Conservation (phyloP, 2,329 filamentous ascomycete genomes). For the Westerdykella ornata region DNA sequence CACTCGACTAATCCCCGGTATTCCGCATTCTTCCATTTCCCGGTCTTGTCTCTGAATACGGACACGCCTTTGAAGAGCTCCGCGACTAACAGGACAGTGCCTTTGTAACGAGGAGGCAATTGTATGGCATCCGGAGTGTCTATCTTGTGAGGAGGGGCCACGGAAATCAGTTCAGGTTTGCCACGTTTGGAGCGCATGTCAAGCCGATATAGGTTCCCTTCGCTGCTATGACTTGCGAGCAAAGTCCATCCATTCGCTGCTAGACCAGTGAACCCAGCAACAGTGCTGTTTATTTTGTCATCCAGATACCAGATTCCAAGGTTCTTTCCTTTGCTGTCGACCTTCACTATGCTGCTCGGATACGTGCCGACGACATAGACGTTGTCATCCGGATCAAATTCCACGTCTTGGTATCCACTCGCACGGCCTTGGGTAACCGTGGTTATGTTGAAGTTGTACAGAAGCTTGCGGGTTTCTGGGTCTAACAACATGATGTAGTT, state of each 20-base stretch:
- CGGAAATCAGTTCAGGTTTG: not conserved
- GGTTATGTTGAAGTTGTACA: constrained; percentile 9
- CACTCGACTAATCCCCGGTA: constrained; percentile 4
- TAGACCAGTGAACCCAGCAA: constrained; percentile 4
- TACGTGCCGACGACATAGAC: constrained; percentile 10
- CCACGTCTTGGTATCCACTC: constrained; percentile 12
- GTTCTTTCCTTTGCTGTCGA: not conserved
- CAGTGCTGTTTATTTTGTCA: not conserved
- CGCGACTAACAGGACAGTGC: constrained; percentile 9
- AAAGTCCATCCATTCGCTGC: constrained; percentile 4
- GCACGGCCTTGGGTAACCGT: constrained; percentile 4
- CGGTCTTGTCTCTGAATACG: constrained; percentile 5
- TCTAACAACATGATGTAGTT: constrained; percentile 9
- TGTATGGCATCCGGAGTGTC: constrained; percentile 6
- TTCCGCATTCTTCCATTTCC: constrained; percentile 8
- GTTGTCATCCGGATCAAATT: constrained; percentile 7
- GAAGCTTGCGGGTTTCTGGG: not conserved
- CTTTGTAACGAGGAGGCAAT: constrained; percentile 9
- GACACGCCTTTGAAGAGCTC: constrained; percentile 1
- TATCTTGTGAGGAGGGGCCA: constrained; percentile 1
- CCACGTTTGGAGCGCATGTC: constrained; percentile 6
- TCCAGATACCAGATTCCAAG: constrained; percentile 1
- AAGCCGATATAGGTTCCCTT: constrained; percentile 4
- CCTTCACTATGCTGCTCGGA: constrained; percentile 5
- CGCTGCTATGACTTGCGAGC: constrained; percentile 4